phyloP scores from a whole-genome alignment of 2,329 filamentous ascomycete genomes.

The Diplocarpon mali region DNA sequence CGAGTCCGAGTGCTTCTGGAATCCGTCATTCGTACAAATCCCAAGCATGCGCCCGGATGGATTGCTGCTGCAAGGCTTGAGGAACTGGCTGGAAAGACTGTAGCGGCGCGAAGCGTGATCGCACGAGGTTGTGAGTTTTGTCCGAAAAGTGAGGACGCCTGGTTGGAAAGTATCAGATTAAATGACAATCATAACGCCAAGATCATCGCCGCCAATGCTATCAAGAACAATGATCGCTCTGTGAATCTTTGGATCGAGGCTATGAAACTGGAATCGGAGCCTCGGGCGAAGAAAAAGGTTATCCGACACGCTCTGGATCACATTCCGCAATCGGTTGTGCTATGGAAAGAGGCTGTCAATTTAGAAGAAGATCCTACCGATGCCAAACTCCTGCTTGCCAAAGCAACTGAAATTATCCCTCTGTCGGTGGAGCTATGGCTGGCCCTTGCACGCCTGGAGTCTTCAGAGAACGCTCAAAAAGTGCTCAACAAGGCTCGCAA shows the following conservation, averaged over 20 bases:
- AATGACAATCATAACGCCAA: slow-evolving; percentile 92
- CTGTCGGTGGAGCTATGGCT: slow-evolving; percentile 92
- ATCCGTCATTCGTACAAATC: slow-evolving; percentile 94
- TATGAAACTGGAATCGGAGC: slow-evolving; percentile 79
- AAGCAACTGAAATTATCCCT: slow-evolving; percentile 91
- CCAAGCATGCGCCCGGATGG: slow-evolving; percentile 89
- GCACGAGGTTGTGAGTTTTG: slow-evolving; percentile 81
- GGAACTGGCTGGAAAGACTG: slow-evolving; percentile 83
- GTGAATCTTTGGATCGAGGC: slow-evolving; percentile 91
- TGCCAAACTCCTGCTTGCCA: slow-evolving; percentile 78
- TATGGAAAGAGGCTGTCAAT: slow-evolving; percentile 99
- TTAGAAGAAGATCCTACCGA: slow-evolving; percentile 84
- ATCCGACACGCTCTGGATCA: slow-evolving; percentile 84
- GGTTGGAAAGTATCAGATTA: slow-evolving; percentile 90
- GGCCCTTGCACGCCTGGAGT: slow-evolving; percentile 80
- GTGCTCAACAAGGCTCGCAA: slow-evolving; percentile 93
- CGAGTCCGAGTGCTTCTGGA: slow-evolving; percentile 86
- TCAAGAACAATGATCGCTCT: slow-evolving; percentile 81
- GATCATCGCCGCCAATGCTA: slow-evolving; percentile 86
- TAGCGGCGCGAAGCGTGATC: slow-evolving; percentile 80
- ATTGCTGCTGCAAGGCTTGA: slow-evolving; percentile 89
- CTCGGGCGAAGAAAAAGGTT: slow-evolving; percentile 81
- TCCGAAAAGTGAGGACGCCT: slow-evolving; percentile 87
- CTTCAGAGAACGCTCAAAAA: slow-evolving; percentile 82
- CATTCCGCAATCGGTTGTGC: slow-evolving; percentile 82